Evolutionary conservation across 768 basidiomycete species (phyloP), one percentile per base, ranked within the genome.

Genomic region (Kwoniella sp.): DNA sequence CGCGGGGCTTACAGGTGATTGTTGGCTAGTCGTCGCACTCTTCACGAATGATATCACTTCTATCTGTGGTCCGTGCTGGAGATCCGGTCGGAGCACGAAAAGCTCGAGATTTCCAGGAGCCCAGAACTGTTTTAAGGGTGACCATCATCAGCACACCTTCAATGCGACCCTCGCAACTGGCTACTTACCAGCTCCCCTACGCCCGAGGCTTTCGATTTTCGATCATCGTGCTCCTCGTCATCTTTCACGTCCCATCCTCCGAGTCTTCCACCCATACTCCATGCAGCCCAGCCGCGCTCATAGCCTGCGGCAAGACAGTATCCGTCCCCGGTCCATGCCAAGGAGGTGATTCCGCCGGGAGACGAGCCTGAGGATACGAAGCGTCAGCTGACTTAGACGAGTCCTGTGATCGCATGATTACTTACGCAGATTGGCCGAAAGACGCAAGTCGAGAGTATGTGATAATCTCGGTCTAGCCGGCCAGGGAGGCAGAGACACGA

Each of bases 251-350:
- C 86, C 81, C 87, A 91, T 1, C 89, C 88, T 27, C 91, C 83
- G 72, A 93, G 90, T 57, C 92, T 84, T 6, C 95, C 95, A 13
- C 90, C 90, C 12, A 92, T 87, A 74, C 89, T 92, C 81, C 92
- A 90, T 5, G 95, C 84, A 2, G 88, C 90, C 93, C 93, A 98
- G 7, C 92, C 94, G 57, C 85, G 80, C 65, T 87, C 84, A 90
- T 92, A 96, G 0, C 92, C 95, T 1, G 92, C 92, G 33, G 93
- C 94, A 12, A 99, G 83, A 6, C 91, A 91, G 80, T 93, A 93
- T 1, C 95, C 95, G 79, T 99, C 96, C 0, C 90, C 90, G 55
- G 90, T 94, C 95, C 94, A 97, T 70, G 92, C 87, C 78, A 95
- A 63, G n/a, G 62, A 49, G 1, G 62, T 72, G 22, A 80, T 68